Base-by-base conservation (phyloP, 345 rosid species). In the Hypericum perforatum region DNA sequence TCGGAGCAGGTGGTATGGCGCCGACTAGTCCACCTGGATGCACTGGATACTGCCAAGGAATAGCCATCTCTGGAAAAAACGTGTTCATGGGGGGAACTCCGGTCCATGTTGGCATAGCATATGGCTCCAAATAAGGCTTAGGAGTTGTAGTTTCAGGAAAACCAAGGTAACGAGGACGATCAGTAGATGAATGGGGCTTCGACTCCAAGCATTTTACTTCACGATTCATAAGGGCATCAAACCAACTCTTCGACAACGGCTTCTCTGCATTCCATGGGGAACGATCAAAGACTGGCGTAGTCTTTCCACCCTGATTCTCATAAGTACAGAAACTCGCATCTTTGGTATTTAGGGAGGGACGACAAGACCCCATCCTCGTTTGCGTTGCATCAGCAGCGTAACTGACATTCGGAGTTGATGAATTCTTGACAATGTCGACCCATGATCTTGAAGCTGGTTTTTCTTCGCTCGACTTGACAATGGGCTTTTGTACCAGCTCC, bases 231-330 rank as follows among this genome's bases (percentile, higher is more conserved):
- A 11, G 50, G 11, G 47, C 41, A 14, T 36, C 39, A 12, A 56
- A 45, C 29, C 51, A 41, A 12, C 50, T 6, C 16, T 37, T 39
- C 54, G 37, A 43, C 43, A 15, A 37, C 11, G 32, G 43, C 16
- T n/a, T 62, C 46, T 39, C 54, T 45, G 58, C 60, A 49, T 50
- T 46, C 52, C 7, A 16, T 43, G 40, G 68, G 40, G 65, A 41
- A 45, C 51, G 71, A 13, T 8, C 16, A 13, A 52, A 37, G 11
- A 11, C 54, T 49, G 62, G 49, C 10, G 37, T 6, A 62, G 43
- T 52, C 47, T 9, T 43, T 8, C 11, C 49, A 13, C 6, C 15
- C 15, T n/a, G 16, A 44, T 42, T 52, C 7, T 54, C 15, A 44
- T 46, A 47, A 64, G 62, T 55, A 1, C 16, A 39, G 14, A 6